phyloP scores from a whole-genome alignment of 768 basidiomycete species.

The Boletus tylopilopsis region DNA sequence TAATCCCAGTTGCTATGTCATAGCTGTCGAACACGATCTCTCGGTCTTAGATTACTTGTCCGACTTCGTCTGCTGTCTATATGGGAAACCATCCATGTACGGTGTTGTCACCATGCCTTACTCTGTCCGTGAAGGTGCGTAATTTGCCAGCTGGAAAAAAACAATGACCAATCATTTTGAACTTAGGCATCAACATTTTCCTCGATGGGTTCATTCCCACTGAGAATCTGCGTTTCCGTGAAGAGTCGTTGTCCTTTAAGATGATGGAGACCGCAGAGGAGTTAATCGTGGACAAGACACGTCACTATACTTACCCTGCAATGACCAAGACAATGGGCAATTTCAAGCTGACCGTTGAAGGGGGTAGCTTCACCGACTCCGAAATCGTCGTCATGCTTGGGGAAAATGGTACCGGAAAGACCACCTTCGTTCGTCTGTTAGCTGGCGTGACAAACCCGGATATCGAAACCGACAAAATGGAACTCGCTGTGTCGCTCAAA shows the following conservation, averaged over 20 bases:
- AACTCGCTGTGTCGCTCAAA: constrained; percentile 88
- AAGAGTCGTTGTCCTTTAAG: constrained; percentile 94
- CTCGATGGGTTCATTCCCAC: constrained; percentile 98
- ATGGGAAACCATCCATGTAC: constrained; percentile 96
- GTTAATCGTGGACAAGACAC: constrained; percentile 77
- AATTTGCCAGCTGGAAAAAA: not conserved
- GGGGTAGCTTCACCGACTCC: constrained; percentile 93
- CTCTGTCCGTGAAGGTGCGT: constrained; percentile 91
- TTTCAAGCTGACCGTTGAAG: constrained; percentile 94
- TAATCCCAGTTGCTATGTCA: constrained; percentile 81
- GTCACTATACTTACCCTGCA: constrained; percentile 85
- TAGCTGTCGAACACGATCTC: constrained; percentile 98
- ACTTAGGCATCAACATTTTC: constrained; percentile 96
- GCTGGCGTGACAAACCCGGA: constrained; percentile 88
- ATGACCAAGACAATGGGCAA: constrained; percentile 96
- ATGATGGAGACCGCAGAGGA: constrained; percentile 98
- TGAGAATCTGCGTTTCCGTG: constrained; percentile 96
- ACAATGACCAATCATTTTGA: not conserved
- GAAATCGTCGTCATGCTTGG: constrained; percentile 99
- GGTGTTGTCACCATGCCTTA: constrained; percentile 99
- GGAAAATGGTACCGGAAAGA: constrained; percentile 99
- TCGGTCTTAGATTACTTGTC: constrained; percentile 98
- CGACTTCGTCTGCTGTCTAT: constrained; percentile 96
- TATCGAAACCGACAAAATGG: constrained; percentile 74
- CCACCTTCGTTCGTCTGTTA: constrained; percentile 93